A percentile compares a stretch with the other conserved stretches of the same genome.
Evolutionary conservation across 108 stramenopile species (phyloP).

Genomic region (Conticribra weissflogii): DNA sequence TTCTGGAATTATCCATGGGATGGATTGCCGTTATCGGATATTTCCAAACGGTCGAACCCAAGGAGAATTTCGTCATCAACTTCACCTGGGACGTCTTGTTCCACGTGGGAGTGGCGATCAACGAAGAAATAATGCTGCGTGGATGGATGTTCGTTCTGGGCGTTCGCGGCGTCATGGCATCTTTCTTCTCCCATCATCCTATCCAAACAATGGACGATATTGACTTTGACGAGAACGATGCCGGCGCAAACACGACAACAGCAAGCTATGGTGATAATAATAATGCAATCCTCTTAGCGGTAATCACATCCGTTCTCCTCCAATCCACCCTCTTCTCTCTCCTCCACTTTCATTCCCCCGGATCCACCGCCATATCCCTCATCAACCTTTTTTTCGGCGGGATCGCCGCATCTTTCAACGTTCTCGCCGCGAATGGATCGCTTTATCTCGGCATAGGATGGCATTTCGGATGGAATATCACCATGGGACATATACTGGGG

Average conservation of each 20-base stretch:
- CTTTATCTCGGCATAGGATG: constrained; percentile 43
- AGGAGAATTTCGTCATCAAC: constrained; percentile 30
- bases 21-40: constrained; percentile 42
- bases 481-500: constrained; percentile 45
- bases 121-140: constrained; percentile 51
- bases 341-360: constrained; percentile 39
- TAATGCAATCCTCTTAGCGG: constrained; percentile 13
- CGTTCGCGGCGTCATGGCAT: constrained; percentile 8
- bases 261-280: neutral
- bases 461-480: constrained; percentile 55
- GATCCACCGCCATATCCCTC: constrained; percentile 30
- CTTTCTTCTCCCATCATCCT: too few relatives aligned
- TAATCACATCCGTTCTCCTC: constrained; percentile 21
- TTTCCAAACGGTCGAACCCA: constrained; percentile 33
- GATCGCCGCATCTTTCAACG: constrained; percentile 36
- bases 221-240: too few relatives aligned
- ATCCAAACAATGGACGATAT: too few relatives aligned
- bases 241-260: too few relatives aligned
- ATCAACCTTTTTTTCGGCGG: constrained; percentile 44
- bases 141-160: constrained; percentile 45
- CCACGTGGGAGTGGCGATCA: constrained; percentile 43
- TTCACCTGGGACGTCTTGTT: constrained; percentile 43
- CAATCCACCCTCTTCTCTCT: constrained; percentile 45
- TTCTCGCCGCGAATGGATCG: constrained; percentile 29
- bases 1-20: constrained; percentile 28